Percentiles rank a stretch among this genome's conserved stretches.
Conservation (phyloP, 1,284 basidiomycete species). For the Austroboletus novae-zelandiae region DNA sequence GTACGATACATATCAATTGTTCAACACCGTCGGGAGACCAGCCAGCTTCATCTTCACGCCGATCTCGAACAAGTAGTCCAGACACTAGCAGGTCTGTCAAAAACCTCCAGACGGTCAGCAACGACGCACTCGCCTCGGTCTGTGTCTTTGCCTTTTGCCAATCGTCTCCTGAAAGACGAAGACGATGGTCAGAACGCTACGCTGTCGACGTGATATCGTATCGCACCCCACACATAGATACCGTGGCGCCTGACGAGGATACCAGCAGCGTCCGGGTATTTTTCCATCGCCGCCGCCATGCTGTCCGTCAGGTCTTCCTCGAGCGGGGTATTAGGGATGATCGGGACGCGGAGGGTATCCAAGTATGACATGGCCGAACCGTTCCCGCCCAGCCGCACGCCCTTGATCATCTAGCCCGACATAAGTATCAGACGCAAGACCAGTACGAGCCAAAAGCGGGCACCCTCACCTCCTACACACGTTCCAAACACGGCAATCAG, state of each 20-base stretch:
- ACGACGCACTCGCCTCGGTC: slow-evolving; percentile 52
- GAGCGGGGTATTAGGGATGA: slow-evolving; percentile 85
- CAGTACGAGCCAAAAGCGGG: neutral
- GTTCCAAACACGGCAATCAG: neutral
- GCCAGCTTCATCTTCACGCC: slow-evolving; percentile 76
- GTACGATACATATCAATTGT: no score
- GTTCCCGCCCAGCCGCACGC: slow-evolving; percentile 72
- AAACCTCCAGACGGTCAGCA: neutral
- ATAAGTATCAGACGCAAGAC: no score
- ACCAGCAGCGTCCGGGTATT: slow-evolving; percentile 75
- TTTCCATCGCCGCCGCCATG: slow-evolving; percentile 79
- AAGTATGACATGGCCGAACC: slow-evolving; percentile 74
- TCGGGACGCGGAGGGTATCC: slow-evolving; percentile 82
- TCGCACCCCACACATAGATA: slow-evolving; percentile 79
- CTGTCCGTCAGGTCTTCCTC: slow-evolving; percentile 85
- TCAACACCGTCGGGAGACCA: slow-evolving; percentile 52
- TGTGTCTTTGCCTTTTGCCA: slow-evolving; percentile 91
- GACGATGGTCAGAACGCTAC: neutral
- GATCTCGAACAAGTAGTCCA: slow-evolving; percentile 86
- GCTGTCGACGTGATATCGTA: neutral
- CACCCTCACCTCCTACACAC: slow-evolving; percentile 37
- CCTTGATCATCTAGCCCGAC: slow-evolving; percentile 79
- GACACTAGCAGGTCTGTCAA: slow-evolving; percentile 46
- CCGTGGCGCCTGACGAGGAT: slow-evolving; percentile 82
- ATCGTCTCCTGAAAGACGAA: slow-evolving; percentile 48